Evolutionary conservation across 108 stramenopile species (phyloP).

Genomic region (Nitzschia sp.): DNA sequence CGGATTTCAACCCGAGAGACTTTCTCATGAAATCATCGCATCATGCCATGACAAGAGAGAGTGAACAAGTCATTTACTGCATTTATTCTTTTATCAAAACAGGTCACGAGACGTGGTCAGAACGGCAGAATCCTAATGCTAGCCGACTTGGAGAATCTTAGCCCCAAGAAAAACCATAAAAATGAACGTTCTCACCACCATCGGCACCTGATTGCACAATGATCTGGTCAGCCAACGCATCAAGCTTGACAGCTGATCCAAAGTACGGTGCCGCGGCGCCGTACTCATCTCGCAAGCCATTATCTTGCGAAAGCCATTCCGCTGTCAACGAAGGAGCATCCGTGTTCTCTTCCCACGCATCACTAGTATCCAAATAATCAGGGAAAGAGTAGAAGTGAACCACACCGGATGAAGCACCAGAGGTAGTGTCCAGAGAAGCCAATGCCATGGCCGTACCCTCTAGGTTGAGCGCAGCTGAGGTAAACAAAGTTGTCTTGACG

Average conservation of each 20-base stretch:
- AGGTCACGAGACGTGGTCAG: no score
- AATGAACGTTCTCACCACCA: constrained; percentile 5
- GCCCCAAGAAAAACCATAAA: no score
- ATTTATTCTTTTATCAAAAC: no score
- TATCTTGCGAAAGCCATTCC: neutral
- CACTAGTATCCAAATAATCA: neutral
- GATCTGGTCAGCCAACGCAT: neutral
- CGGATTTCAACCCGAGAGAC: no score
- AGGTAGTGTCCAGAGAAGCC: neutral
- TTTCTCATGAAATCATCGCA: no score
- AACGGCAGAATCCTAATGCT: no score
- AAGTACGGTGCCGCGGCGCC: neutral
- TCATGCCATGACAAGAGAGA: no score
- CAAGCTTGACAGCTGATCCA: neutral
- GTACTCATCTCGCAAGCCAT: neutral
- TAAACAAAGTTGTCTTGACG: neutral
- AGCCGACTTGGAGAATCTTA: no score
- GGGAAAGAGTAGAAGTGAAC: constrained; percentile 8
- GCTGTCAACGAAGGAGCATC: neutral
- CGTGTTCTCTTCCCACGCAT: neutral
- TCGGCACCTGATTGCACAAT: constrained; percentile 7
- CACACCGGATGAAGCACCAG: neutral
- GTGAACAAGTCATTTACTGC: no score
- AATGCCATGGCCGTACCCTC: neutral
- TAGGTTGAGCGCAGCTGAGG: neutral